Conservation (phyloP, 768 basidiomycete species). For the Boletus tylopilopsis region DNA sequence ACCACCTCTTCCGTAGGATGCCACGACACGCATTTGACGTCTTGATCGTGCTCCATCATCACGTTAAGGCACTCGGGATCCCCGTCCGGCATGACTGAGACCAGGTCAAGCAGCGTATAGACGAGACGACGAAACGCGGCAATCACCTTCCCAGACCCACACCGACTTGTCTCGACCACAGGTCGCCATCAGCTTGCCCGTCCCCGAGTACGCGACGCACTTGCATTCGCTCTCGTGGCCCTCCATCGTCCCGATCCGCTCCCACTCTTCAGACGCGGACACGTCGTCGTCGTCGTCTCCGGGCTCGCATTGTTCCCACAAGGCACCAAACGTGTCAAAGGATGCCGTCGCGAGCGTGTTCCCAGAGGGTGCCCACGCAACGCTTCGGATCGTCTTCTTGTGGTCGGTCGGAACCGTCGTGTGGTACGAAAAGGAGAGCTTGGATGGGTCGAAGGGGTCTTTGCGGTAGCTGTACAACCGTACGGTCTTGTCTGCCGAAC, state of each 20-base stretch:
- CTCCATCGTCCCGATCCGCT: conserved; percentile 81
- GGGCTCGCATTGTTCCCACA: conserved; percentile 75
- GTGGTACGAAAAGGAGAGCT: conserved; percentile 42
- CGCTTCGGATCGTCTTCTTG: conserved; percentile 76
- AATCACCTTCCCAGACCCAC: conserved; percentile 96
- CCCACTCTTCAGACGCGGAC: conserved; percentile 62
- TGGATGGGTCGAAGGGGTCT: conserved; percentile 23
- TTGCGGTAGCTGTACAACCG: conserved; percentile 70
- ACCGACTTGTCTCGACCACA: conserved; percentile 97
- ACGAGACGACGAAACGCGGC: not conserved
- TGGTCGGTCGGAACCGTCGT: conserved; percentile 81
- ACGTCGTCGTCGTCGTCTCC: conserved; percentile 35
- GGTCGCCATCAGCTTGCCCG: conserved; percentile 81
- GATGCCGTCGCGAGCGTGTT: conserved; percentile 85
- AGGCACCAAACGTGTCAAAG: conserved; percentile 87
- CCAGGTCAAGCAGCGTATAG: not conserved
- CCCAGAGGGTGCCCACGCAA: conserved; percentile 91
- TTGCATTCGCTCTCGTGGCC: conserved; percentile 99
- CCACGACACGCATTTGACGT: conserved; percentile 94
- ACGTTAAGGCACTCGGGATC: conserved; percentile 96
- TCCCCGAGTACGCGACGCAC: conserved; percentile 75
- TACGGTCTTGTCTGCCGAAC: conserved; percentile 92
- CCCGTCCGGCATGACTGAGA: conserved; percentile 77
- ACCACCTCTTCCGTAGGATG: conserved; percentile 91
- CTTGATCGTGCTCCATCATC: conserved; percentile 94